Base-by-base conservation (phyloP, 768 basidiomycete genomes). In the Kwoniella pini region DNA sequence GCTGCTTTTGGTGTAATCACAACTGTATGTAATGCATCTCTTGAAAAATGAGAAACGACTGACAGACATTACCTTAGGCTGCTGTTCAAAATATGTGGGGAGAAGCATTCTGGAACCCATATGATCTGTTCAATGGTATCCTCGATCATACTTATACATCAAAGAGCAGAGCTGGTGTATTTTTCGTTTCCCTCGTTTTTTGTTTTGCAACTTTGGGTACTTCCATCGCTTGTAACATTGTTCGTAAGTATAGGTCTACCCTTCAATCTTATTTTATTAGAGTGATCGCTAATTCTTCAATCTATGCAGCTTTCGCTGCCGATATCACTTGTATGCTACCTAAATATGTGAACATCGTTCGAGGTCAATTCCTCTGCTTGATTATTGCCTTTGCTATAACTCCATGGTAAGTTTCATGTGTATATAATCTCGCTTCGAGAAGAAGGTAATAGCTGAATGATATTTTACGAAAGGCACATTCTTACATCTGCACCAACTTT, bases 21-120 rank as follows among this genome's bases (percentile, higher is more conserved):
- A n/a, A 63, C 63, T 26, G 63, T 68, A 28, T 36, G 60, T 57
- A 30, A 31, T 1, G 45, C 60, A n/a, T n/a, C n/a, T n/a, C n/a
- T n/a, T n/a, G n/a, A n/a, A n/a, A n/a, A n/a, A 1, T 51, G 1
- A 46, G 11, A 22, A 17, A 10, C 3, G 50, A 26, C 27, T 59
- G 22, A 40, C 17, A n/a, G n/a, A 48, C n/a, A 1, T 4, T 43
- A 17, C 9, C 12, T 2, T 17, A 62, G 48, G 64, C 66, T 24
- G 66, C 66, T 26, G 57, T 68, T 4, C 63, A 60, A 27, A 54
- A 62, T 38, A 63, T 63, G 59, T 68, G 66, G 66, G 66, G 66
- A 15, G 56, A 52, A 13, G 63, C 66, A 4, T 59, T 56, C 49
- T 68, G 66, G 66, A 68, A 68, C 58, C 66, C 63, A 26, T 68